Conservation (phyloP, 306 rosid species). For the Rosa chinensis region DNA sequence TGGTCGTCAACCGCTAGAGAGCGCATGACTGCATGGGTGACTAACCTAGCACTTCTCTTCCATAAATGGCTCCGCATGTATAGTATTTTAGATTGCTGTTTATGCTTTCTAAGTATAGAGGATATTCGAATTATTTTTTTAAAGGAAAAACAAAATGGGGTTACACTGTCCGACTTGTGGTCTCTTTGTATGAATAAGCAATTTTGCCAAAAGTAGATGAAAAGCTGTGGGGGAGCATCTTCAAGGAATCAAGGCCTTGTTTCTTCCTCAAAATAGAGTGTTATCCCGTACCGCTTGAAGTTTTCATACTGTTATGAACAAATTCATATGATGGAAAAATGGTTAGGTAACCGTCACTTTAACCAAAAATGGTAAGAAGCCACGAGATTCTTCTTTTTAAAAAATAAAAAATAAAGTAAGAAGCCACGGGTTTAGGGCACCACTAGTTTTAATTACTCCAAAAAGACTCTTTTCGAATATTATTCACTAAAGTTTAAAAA, state of each 20-base stretch:
- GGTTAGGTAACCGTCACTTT: background rate
- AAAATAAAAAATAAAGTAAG: too few relatives aligned
- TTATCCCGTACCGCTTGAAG: background rate
- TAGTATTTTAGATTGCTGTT: too few relatives aligned
- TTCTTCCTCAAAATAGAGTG: background rate
- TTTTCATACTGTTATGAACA: background rate
- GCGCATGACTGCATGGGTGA: too few relatives aligned
- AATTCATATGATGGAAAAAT: background rate
- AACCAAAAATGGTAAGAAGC: background rate
- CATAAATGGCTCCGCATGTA: too few relatives aligned
- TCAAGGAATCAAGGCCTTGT: background rate
- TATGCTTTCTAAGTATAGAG: too few relatives aligned
- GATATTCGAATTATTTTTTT: too few relatives aligned
- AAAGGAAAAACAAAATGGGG: background rate
- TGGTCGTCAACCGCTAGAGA: too few relatives aligned
- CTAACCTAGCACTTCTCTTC: too few relatives aligned
- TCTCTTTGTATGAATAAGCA: background rate
- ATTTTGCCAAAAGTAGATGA: background rate
- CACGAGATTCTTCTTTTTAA: background rate
- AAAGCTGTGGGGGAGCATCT: background rate
- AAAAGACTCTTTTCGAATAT: too few relatives aligned
- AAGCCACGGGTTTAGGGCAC: too few relatives aligned
- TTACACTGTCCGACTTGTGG: background rate
- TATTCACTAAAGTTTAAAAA: too few relatives aligned
- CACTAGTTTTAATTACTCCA: background rate